Base-by-base conservation (phyloP, 495 filamentous ascomycete species). In the Astrocystis sublimbata region DNA sequence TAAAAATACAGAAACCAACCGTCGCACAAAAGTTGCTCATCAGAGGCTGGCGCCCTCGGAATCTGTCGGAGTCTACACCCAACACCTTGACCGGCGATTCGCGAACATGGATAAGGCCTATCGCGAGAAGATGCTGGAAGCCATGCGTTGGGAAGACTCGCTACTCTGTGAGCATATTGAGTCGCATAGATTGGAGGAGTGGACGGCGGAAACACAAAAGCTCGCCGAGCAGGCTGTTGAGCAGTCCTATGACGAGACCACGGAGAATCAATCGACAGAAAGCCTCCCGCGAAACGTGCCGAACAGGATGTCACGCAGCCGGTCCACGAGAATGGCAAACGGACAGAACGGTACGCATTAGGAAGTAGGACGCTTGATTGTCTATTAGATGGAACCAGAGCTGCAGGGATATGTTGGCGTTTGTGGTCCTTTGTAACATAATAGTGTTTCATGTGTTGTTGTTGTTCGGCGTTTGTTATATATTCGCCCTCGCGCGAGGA, bases 141-240 rank as follows among this genome's bases (percentile, higher is more conserved):
- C 61, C 62, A 80, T 76, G 87, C 85, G 78, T 38, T 76, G 71
- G 61, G 88, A 91, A 64, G 80, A 85, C 67, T 70, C 70, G 30
- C 71, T 75, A 26, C 74, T 90, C 17, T 67, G 71, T 9, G 68
- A 75, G 26, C 81, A 79, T 60, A 75, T 91, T 17, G 83, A 88
- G 47, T 79, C 81, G 65, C 78, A 84, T 15, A 79, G 84, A 36
- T 75, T 90, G 26, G 85, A 83, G 7, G 78, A 83, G 52, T 88
- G 87, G 86, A 83, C 79, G 51, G 81, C 80, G 53, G 78, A 82
- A 54, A 75, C 85, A 26, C 58, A 77, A 24, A 74, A 73, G 49
- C 71, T 71, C 15, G 77, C 76, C 3, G 68, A 75, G 55, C 59
- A 72, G 33, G 70, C 70, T 0, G 70, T 72, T 43, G 52, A 66